Percentiles rank a stretch among this genome's conserved stretches.
Conservation (phyloP, 257 asterid genomes). For the Linaria vulgaris region DNA sequence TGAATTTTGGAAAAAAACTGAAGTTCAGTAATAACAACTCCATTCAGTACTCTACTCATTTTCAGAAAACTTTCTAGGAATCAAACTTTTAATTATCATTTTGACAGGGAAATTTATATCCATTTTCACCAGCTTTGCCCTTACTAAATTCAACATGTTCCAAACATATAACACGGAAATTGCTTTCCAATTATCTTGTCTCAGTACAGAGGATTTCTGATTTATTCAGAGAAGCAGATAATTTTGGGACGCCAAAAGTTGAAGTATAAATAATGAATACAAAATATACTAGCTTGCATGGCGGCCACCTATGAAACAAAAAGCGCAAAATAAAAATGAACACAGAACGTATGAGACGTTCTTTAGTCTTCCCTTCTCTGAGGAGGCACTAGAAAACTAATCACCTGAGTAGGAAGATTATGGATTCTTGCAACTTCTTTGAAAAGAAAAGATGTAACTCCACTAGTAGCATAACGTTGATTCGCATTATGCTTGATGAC, state of each 20-base stretch:
- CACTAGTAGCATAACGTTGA: slow-evolving; percentile 98
- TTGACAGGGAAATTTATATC: background rate
- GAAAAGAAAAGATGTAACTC: slow-evolving; percentile 91
- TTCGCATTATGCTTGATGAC: slow-evolving; percentile 97
- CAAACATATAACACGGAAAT: too few species aligned
- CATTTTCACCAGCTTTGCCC: background rate
- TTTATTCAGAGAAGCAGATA: background rate
- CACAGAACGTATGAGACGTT: background rate
- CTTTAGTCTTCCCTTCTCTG: background rate
- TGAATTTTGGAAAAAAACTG: slow-evolving; percentile 5
- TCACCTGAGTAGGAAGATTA: slow-evolving; percentile 89
- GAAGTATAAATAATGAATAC: too few species aligned
- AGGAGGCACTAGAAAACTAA: slow-evolving; percentile 7
- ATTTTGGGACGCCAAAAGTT: background rate
- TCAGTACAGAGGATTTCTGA: too few species aligned
- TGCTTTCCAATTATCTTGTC: too few species aligned
- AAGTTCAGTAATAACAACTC: slow-evolving; percentile 15
- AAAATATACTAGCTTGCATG: too few species aligned
- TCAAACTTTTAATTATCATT: background rate
- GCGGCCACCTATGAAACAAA: too few species aligned
- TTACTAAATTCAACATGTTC: too few species aligned
- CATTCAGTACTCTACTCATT: slow-evolving; percentile 12
- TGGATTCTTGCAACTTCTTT: slow-evolving; percentile 81
- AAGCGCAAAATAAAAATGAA: background rate
- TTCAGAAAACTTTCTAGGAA: background rate